A percentile compares a stretch with the other conserved stretches of the same genome.
Conservation (phyloP, 441 rosid species). For the Eruca vesicaria region DNA sequence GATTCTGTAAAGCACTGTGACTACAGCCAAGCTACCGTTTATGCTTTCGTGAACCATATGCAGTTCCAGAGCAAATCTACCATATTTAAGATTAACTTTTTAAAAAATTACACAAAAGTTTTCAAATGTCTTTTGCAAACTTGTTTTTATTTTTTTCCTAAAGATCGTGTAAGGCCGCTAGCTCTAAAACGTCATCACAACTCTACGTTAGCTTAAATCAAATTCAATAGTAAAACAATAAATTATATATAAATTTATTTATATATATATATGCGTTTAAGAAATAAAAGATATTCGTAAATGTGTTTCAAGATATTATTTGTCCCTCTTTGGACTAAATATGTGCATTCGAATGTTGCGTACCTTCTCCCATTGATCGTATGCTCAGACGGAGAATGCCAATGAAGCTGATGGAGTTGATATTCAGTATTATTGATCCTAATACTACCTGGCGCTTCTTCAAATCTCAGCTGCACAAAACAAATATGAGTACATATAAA, state of each 20-base stretch:
- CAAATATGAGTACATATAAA: not conserved
- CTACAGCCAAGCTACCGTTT: constrained; percentile 57
- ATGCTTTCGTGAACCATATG: constrained; percentile 77
- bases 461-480: constrained; percentile 53
- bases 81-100: not conserved
- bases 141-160: not conserved
- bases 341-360: not conserved
- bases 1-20: constrained; percentile 60
- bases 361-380: constrained; percentile 60
- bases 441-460: constrained; percentile 54
- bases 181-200: not conserved
- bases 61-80: constrained; percentile 58
- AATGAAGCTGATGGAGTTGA: constrained; percentile 59
- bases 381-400: constrained; percentile 91
- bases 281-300: not conserved
- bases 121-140: not conserved
- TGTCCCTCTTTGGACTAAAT: too few species aligned
- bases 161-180: not conserved
- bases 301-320: not conserved
- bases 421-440: constrained; percentile 52
- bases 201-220: not conserved
- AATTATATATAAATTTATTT: too few species aligned
- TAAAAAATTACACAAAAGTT: not conserved
- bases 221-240: not conserved
- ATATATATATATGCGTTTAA: not conserved